These are phyloP conservation scores for Emergomyces pasteurianus DNA, from an alignment of 2,329 filamentous ascomycete species.

Conservation along the genomic window DNA sequence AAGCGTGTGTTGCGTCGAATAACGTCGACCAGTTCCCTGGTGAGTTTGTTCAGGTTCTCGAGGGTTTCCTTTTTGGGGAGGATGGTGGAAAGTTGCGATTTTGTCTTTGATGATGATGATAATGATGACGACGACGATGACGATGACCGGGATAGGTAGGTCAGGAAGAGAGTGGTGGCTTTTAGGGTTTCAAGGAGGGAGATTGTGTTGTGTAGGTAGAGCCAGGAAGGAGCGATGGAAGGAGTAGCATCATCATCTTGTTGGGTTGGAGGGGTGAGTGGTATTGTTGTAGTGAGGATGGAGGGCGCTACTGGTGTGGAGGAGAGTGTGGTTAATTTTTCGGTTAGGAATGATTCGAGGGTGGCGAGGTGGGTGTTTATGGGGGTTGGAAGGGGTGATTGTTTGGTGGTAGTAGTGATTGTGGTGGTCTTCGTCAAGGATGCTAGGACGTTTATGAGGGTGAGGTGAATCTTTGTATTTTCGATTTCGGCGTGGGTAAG, in stretches of 20 bases:
- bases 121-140: constrained; percentile 4
- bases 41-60: constrained; percentile 17
- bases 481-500: constrained; percentile 27
- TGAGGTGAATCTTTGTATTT: constrained; percentile 21
- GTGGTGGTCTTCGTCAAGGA: neutral
- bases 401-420: neutral
- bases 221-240: constrained; percentile 28
- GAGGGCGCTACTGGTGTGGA: neutral
- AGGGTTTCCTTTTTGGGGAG: constrained; percentile 23
- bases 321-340: constrained; percentile 3
- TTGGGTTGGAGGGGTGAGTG: constrained; percentile 10
- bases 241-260: constrained; percentile 7
- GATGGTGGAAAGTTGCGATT: constrained; percentile 6
- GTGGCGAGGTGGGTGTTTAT: constrained; percentile 4
- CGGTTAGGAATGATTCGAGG: constrained; percentile 8
- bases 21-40: constrained; percentile 21
- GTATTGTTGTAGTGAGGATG: constrained; percentile 4
- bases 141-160: constrained; percentile 13
- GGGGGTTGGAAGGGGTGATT: neutral
- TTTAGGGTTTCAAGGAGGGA: constrained; percentile 31
- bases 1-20: constrained; percentile 24
- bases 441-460: constrained; percentile 22
- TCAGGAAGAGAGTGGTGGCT: constrained; percentile 24
- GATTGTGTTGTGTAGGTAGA: constrained; percentile 29
- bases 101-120: constrained; percentile 15